Conservation (phyloP, 176 grass and related monocot species). For the Typha latifolia region DNA sequence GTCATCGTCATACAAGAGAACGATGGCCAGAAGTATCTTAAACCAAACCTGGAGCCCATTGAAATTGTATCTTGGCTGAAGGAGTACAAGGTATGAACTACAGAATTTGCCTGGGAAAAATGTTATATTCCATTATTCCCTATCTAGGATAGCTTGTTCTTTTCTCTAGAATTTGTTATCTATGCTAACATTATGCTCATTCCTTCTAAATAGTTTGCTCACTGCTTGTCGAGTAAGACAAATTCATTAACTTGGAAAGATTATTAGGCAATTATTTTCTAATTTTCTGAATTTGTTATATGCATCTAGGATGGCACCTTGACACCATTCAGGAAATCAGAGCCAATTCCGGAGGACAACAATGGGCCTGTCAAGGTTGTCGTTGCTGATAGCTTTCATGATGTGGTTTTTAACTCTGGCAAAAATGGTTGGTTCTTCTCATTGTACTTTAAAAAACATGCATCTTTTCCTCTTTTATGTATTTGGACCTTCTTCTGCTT, state of each 20-base stretch:
- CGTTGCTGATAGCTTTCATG: conserved; percentile 56
- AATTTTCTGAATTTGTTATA: conserved; percentile 1
- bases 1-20: conserved; percentile 53
- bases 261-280: conserved; percentile 12
- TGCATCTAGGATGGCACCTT: conserved; percentile 65
- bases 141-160: background rate
- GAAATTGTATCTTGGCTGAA: conserved; percentile 67
- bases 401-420: conserved; percentile 60
- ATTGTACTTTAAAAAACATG: background rate
- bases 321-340: conserved; percentile 57
- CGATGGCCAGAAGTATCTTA: conserved; percentile 52
- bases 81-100: conserved; percentile 61
- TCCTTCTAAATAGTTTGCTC: conserved; percentile 6
- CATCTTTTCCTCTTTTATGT: background rate
- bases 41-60: conserved; percentile 59
- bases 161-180: background rate
- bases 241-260: conserved; percentile 10
- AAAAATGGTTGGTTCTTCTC: conserved; percentile 65
- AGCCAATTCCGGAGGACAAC: conserved; percentile 66
- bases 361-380: conserved; percentile 66
- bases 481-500: background rate
- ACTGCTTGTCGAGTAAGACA: conserved; percentile 3
- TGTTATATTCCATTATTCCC: background rate
- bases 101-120: background rate
- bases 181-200: conserved; percentile 1